Percentiles rank a stretch among this genome's conserved stretches.
These are phyloP conservation scores for Ogataea polymorpha DNA, from an alignment of 805 yeast genomes.

Conservation along the genomic window DNA sequence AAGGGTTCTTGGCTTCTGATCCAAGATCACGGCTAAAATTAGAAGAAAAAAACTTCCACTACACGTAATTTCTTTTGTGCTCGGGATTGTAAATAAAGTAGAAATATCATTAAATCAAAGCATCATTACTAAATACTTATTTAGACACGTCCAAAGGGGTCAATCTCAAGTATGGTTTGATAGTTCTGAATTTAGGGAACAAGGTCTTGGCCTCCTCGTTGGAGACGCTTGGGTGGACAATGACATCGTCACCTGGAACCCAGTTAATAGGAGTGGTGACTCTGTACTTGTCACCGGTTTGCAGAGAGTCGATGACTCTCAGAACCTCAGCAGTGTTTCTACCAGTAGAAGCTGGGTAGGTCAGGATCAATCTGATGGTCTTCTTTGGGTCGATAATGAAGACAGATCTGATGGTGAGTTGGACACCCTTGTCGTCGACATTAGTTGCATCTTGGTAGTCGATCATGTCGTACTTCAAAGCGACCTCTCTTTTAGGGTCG, in stretches of 20 bases:
- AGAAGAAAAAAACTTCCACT: slow-evolving; percentile 7
- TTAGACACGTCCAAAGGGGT: slow-evolving; percentile 35
- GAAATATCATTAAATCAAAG: neutral
- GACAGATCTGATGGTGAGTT: slow-evolving; percentile 68
- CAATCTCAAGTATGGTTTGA: slow-evolving; percentile 63
- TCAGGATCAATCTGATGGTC: slow-evolving; percentile 56
- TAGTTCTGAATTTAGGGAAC: slow-evolving; percentile 58
- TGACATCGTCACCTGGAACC: slow-evolving; percentile 72
- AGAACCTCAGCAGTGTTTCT: slow-evolving; percentile 74
- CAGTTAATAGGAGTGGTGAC: slow-evolving; percentile 68
- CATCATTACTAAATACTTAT: slow-evolving; percentile 3
- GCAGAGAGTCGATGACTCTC: slow-evolving; percentile 68
- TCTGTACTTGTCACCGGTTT: slow-evolving; percentile 56
- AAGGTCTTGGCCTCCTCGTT: slow-evolving; percentile 56
- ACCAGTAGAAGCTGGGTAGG: slow-evolving; percentile 74
- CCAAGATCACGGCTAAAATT: slow-evolving; percentile 8
- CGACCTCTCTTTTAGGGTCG: slow-evolving; percentile 59
- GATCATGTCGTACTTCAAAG: slow-evolving; percentile 64
- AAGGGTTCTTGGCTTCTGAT: slow-evolving; percentile 3
- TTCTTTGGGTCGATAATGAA: slow-evolving; percentile 68
- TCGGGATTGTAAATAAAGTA: neutral
- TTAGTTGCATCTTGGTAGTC: slow-evolving; percentile 68
- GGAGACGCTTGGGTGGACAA: slow-evolving; percentile 63
- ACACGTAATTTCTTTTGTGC: slow-evolving; percentile 3
- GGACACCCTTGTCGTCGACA: slow-evolving; percentile 60